Percentiles rank a stretch among this genome's conserved stretches.
These are phyloP conservation scores for Hypoxylon sp. DNA, from an alignment of 2,329 filamentous ascomycete species.

Conservation along the genomic window DNA sequence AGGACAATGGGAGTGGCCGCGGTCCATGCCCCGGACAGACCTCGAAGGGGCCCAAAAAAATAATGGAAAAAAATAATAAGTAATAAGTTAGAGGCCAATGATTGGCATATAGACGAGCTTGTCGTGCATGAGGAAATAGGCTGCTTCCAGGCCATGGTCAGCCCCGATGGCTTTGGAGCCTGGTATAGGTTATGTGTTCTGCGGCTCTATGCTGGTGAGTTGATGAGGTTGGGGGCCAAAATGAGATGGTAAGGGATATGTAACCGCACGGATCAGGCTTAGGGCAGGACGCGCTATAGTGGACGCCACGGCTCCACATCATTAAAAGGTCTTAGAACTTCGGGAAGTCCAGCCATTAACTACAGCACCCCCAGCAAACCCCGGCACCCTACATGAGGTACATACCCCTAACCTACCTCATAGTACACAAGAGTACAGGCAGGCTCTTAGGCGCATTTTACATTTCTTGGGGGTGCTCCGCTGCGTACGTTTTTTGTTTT, in stretches of 20 bases:
- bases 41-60: slow-evolving; percentile 19
- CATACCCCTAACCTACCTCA: no score
- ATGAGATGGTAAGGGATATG: slow-evolving; percentile 11
- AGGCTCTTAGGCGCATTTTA: slow-evolving; percentile 4
- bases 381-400: not conserved
- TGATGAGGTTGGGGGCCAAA: slow-evolving; percentile 38
- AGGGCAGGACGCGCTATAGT: slow-evolving; percentile 35
- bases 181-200: slow-evolving; percentile 26
- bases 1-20: slow-evolving; percentile 35
- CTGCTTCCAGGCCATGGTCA: slow-evolving; percentile 37
- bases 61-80: slow-evolving; percentile 17
- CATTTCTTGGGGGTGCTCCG: slow-evolving; percentile 20
- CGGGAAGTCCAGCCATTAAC: slow-evolving; percentile 19
- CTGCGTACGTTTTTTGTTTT: not conserved
- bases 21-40: slow-evolving; percentile 33
- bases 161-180: slow-evolving; percentile 40
- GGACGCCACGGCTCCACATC: not conserved
- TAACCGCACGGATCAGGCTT: slow-evolving; percentile 29
- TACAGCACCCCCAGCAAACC: not conserved
- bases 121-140: slow-evolving; percentile 45
- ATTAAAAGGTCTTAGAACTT: not conserved
- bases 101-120: slow-evolving; percentile 42
- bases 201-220: slow-evolving; percentile 39
- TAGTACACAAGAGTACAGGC: no score
- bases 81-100: slow-evolving; percentile 38